Evolutionary conservation across 257 asterid genomes (phyloP).

Genomic region (Fraxinus cuspidata): DNA sequence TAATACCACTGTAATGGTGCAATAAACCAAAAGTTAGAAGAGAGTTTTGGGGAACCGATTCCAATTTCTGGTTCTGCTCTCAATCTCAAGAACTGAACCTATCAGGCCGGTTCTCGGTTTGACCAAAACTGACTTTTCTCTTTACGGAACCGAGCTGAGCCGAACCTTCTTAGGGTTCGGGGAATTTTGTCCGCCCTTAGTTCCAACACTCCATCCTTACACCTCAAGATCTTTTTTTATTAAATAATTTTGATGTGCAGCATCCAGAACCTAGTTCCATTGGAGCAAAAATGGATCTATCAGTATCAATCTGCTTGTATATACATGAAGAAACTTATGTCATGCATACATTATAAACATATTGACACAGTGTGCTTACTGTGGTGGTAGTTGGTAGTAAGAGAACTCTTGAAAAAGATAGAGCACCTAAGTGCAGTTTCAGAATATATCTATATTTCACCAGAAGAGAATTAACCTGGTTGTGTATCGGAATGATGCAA

Average conservation of each 20-base stretch:
- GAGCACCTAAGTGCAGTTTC: neutral
- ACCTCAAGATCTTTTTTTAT: neutral
- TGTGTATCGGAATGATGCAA: conserved; percentile 1
- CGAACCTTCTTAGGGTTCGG: neutral
- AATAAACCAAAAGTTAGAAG: neutral
- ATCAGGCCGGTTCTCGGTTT: neutral
- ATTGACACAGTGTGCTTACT: neutral
- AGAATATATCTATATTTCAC: neutral
- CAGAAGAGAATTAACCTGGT: neutral
- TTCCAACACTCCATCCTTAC: neutral
- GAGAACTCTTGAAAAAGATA: neutral
- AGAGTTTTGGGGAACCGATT: neutral
- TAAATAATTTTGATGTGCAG: neutral
- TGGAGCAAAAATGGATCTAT: neutral
- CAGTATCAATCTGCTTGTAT: neutral
- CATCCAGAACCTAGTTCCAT: neutral
- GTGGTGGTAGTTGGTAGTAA: neutral
- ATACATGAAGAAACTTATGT: neutral
- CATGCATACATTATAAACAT: neutral
- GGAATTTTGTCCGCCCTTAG: neutral
- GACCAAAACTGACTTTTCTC: neutral
- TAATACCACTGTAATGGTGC: neutral
- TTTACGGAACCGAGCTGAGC: neutral
- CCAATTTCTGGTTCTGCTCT: neutral
- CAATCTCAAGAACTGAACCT: neutral